These are phyloP conservation scores for Syzygium jambos DNA, from an alignment of 345 rosid genomes.

Conservation along the genomic window DNA sequence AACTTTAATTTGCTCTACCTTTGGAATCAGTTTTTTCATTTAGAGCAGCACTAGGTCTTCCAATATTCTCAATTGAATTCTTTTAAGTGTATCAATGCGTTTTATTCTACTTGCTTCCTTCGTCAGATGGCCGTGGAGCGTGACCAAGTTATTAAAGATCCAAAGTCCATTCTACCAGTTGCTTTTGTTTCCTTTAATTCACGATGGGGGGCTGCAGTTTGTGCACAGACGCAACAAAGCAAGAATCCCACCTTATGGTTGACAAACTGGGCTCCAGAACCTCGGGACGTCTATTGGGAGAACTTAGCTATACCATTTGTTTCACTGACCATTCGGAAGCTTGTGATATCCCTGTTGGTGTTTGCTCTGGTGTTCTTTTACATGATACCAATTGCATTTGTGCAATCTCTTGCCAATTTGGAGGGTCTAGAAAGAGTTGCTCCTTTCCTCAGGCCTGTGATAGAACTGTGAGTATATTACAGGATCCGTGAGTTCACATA, in stretches of 20 bases:
- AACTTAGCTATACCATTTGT: constrained; percentile 94
- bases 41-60: not conserved
- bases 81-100: not conserved
- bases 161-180: constrained; percentile 69
- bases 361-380: constrained; percentile 92
- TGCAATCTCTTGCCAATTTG: constrained; percentile 95
- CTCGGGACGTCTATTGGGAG: constrained; percentile 89
- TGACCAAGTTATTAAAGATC: constrained; percentile 59
- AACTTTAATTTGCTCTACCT: not conserved
- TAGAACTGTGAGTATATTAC: constrained; percentile 60
- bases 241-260: constrained; percentile 90
- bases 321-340: constrained; percentile 69
- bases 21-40: not conserved
- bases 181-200: constrained; percentile 89
- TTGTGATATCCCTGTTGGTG: constrained; percentile 59
- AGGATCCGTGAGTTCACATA: not conserved
- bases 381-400: constrained; percentile 98
- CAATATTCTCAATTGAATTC: not conserved
- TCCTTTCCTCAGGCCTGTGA: constrained; percentile 91
- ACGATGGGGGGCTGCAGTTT: constrained; percentile 97
- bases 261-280: constrained; percentile 96
- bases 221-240: constrained; percentile 99
- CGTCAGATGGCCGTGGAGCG: constrained; percentile 76
- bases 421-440: constrained; percentile 94
- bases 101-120: not conserved